Percentiles rank a stretch among this genome's conserved stretches.
These are phyloP conservation scores for Chrysosporium keratinophilum DNA, from an alignment of 2,329 filamentous ascomycete species.

Conservation along the genomic window DNA sequence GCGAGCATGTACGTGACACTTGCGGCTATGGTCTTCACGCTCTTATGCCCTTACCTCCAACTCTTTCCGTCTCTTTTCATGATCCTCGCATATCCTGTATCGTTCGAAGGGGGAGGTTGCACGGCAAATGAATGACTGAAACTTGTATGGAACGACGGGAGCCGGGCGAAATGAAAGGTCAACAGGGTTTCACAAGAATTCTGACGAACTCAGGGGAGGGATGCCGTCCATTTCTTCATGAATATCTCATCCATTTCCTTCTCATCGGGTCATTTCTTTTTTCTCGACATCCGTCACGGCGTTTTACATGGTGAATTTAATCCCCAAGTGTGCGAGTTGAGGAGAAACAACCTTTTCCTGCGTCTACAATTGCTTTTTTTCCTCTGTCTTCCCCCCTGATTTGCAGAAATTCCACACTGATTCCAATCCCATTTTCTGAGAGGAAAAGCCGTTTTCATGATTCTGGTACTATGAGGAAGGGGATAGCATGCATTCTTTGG, in stretches of 20 bases:
- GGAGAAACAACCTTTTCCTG: conserved; percentile 1
- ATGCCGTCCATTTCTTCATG: conserved; percentile 1
- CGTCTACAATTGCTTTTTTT: background rate
- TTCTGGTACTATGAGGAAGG: background rate
- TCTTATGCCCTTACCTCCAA: background rate
- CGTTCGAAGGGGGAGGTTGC: background rate
- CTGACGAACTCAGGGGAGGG: conserved; percentile 5
- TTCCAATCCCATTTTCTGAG: background rate
- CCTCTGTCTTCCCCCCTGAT: background rate
- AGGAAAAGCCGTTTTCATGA: background rate
- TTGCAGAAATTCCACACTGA: background rate
- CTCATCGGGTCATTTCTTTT: background rate
- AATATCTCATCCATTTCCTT: conserved; percentile 1
- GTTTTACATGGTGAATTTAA: conserved; percentile 6
- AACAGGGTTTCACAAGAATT: conserved; percentile 1
- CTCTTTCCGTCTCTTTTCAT: background rate
- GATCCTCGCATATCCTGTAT: background rate
- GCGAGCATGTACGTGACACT: background rate
- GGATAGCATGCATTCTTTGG: background rate
- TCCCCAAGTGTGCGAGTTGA: conserved; percentile 1
- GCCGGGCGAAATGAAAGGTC: background rate
- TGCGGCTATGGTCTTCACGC: background rate
- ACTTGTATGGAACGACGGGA: conserved; percentile 1
- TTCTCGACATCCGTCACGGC: conserved; percentile 1
- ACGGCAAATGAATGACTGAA: conserved; percentile 9